phyloP scores from a whole-genome alignment of 1,284 basidiomycete species.

The Sanghuangporus weigelae region DNA sequence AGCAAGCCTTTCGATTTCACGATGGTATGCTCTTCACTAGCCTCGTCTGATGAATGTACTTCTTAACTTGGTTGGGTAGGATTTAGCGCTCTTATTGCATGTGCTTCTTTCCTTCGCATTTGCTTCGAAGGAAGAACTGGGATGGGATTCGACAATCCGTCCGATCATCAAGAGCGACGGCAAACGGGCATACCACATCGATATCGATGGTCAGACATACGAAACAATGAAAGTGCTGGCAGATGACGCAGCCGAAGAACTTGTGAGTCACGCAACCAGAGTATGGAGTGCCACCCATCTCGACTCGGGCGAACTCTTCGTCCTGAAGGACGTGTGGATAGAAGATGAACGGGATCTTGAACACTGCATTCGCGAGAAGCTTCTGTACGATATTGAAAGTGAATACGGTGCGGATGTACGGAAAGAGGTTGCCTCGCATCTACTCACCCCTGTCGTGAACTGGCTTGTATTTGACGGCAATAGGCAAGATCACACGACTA shows the following conservation, averaged over 20 bases:
- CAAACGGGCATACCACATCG: not conserved
- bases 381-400: not conserved
- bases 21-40: not conserved
- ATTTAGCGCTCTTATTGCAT: not conserved
- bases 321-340: not conserved
- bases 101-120: not conserved
- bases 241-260: not conserved
- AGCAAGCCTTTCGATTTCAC: conserved; percentile 4
- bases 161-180: not conserved
- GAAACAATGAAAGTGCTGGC: not conserved
- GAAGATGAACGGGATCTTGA: conserved; percentile 4
- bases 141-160: not conserved
- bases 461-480: not conserved
- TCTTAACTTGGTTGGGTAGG: not conserved
- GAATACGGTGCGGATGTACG: not conserved
- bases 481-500: conserved; percentile 2
- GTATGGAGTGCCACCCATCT: not conserved
- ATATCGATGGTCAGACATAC: not conserved
- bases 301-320: not conserved
- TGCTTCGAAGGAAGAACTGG: not conserved
- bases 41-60: not conserved
- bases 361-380: not conserved
- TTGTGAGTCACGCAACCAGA: not conserved
- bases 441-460: not conserved
- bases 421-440: not conserved